Base-by-base conservation (phyloP, 441 rosid genomes). In the Isatis lusitanica region DNA sequence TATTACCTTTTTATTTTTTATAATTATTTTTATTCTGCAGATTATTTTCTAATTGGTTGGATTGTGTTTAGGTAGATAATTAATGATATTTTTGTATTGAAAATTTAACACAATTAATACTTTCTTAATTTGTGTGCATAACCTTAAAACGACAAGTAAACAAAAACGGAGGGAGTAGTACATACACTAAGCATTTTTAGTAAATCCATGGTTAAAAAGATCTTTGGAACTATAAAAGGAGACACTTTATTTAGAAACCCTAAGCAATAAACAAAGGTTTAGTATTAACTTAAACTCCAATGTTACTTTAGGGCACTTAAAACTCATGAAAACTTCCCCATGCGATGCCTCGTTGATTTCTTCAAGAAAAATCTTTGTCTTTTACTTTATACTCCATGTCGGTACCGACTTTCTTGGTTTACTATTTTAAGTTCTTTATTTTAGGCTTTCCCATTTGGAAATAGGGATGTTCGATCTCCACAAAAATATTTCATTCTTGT, bases 291-390 rank as follows among this genome's bases (percentile, higher is more conserved):
- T 35, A 44, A 26, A 44, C 43, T 39, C 66, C 21, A 64, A 16
- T 71, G 58, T 51, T 36, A 71, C 76, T 77, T 77, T 77, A 26
- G 76, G 73, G 80, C 69, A 77, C 80, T 77, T 66, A 77, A 77
- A 77, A 65, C 68, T 77, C 64, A 71, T 77, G 63, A 30, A 71
- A 58, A 77, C 52, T 65, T 58, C 68, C 40, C 70, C 80, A 66
- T 71, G 76, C 77, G 26, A 51, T 71, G 76, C 73, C 42, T 71
- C 28, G 46, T 77, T 66, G 73, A 36, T 39, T 71, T 60, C 60
- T 59, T 46, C 80, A 66, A 77, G 73, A 66, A 7, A 21, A 51
- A 71, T 33, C 63, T 70, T 16, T 50, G 28, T 52, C 47, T 42
- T 59, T 59, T 68, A 30, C 15, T 51, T 59, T 66, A 57, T 64